Percentiles rank a stretch among this genome's conserved stretches.
These are phyloP conservation scores for Lagerstroemia speciosa DNA, from an alignment of 345 rosid genomes.

Conservation along the genomic window DNA sequence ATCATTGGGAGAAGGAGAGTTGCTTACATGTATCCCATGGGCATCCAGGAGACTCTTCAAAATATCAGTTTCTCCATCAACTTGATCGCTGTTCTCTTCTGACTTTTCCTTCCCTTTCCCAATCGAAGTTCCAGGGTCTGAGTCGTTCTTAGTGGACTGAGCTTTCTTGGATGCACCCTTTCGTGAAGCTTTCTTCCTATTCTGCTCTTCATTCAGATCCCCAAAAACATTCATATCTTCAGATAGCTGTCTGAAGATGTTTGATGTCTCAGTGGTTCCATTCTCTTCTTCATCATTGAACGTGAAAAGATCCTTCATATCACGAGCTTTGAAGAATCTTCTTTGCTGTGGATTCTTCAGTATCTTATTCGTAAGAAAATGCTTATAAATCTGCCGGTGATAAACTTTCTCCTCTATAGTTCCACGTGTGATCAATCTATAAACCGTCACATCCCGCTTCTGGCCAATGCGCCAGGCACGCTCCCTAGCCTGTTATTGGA, in stretches of 20 bases:
- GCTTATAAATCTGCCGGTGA: slow-evolving; percentile 93
- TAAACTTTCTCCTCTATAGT: slow-evolving; percentile 97
- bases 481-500: slow-evolving; percentile 74
- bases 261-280: slow-evolving; percentile 73
- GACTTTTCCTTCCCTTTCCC: slow-evolving; percentile 41
- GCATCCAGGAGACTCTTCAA: slow-evolving; percentile 76
- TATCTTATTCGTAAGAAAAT: slow-evolving; percentile 89
- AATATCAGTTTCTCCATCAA: slow-evolving; percentile 67
- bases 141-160: slow-evolving; percentile 15
- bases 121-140: slow-evolving; percentile 24
- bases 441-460: slow-evolving; percentile 78
- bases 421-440: slow-evolving; percentile 86
- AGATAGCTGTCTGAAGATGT: slow-evolving; percentile 72
- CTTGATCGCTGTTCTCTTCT: slow-evolving; percentile 31
- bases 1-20: background rate
- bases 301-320: slow-evolving; percentile 86
- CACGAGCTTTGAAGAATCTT: slow-evolving; percentile 92
- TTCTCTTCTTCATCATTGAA: slow-evolving; percentile 62
- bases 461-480: slow-evolving; percentile 99
- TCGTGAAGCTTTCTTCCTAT: slow-evolving; percentile 18
- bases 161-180: slow-evolving; percentile 16
- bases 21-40: slow-evolving; percentile 82
- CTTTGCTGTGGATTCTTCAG: slow-evolving; percentile 91
- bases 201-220: slow-evolving; percentile 23
- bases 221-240: slow-evolving; percentile 69